A percentile compares a stretch with the other conserved stretches of the same genome.
These are phyloP conservation scores for Fraxinus velutina DNA, from an alignment of 305 asterid genomes.

Conservation along the genomic window DNA sequence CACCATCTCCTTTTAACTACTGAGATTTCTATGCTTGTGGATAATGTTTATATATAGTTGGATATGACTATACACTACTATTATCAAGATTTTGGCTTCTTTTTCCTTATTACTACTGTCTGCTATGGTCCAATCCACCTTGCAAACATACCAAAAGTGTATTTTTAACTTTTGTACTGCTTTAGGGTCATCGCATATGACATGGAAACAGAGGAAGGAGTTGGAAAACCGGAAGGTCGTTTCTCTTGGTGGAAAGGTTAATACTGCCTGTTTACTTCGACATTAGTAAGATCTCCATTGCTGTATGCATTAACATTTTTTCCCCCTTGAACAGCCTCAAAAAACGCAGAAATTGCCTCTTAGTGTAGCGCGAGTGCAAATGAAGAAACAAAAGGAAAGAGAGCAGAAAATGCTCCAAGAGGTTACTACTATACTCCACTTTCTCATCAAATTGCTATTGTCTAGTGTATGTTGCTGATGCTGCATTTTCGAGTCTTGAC, in stretches of 20 bases:
- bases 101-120: not conserved
- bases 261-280: not conserved
- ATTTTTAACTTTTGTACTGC: not conserved
- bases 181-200: slow-evolving; percentile 63
- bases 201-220: slow-evolving; percentile 77
- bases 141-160: not conserved
- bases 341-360: slow-evolving; percentile 81
- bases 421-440: slow-evolving; percentile 36
- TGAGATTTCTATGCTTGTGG: not conserved
- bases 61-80: not conserved
- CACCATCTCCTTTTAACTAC: not conserved
- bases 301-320: not conserved
- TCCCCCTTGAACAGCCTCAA: slow-evolving; percentile 47
- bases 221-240: slow-evolving; percentile 77
- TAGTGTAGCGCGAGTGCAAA: slow-evolving; percentile 62
- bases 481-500: not conserved
- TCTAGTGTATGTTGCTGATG: not conserved
- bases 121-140: not conserved
- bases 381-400: slow-evolving; percentile 83
- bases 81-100: not conserved
- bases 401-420: slow-evolving; percentile 58
- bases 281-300: not conserved
- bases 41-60: not conserved
- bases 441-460: not conserved
- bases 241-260: slow-evolving; percentile 90